phyloP scores from a whole-genome alignment of 495 filamentous ascomycete species.

The Platismatia glauca region DNA sequence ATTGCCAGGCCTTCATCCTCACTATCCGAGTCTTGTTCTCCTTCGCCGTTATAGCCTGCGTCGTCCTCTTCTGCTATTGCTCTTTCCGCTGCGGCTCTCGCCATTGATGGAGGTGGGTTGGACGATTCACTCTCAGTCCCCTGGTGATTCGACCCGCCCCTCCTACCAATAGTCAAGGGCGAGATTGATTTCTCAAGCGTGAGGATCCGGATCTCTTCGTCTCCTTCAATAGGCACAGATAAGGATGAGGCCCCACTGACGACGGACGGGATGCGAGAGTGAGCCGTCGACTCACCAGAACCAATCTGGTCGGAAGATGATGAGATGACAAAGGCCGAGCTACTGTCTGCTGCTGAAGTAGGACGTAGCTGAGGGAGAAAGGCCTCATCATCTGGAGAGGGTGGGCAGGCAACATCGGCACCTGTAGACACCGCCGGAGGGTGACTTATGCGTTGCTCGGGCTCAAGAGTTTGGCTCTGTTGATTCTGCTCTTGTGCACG shows the following conservation, averaged over 20 bases:
- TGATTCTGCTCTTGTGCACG: constrained; percentile 33
- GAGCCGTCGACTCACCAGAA: constrained; percentile 56
- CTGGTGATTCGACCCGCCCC: constrained; percentile 23
- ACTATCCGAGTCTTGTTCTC: constrained; percentile 42
- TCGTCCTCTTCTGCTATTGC: constrained; percentile 39
- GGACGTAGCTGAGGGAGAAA: constrained; percentile 34
- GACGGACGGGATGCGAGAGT: constrained; percentile 68
- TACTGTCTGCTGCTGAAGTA: constrained; percentile 40
- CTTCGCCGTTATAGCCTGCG: constrained; percentile 43
- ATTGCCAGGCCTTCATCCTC: constrained; percentile 47
- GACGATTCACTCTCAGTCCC: constrained; percentile 21
- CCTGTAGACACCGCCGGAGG: constrained; percentile 24
- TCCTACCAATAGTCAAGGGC: constrained; percentile 32
- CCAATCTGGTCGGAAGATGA: constrained; percentile 45
- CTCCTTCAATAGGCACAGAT: constrained; percentile 49
- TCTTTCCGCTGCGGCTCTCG: constrained; percentile 15
- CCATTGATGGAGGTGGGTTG: constrained; percentile 25
- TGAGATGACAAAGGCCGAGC: constrained; percentile 49
- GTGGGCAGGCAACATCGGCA: constrained; percentile 31
- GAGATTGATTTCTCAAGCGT: constrained; percentile 40
- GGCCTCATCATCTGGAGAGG: constrained; percentile 42
- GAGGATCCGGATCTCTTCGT: constrained; percentile 19
- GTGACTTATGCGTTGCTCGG: constrained; percentile 24
- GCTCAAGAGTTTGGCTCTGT: constrained; percentile 23
- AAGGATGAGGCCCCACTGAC: constrained; percentile 76